phyloP scores from a whole-genome alignment of 2,329 filamentous ascomycete genomes.

The Aspergillus jensenii region DNA sequence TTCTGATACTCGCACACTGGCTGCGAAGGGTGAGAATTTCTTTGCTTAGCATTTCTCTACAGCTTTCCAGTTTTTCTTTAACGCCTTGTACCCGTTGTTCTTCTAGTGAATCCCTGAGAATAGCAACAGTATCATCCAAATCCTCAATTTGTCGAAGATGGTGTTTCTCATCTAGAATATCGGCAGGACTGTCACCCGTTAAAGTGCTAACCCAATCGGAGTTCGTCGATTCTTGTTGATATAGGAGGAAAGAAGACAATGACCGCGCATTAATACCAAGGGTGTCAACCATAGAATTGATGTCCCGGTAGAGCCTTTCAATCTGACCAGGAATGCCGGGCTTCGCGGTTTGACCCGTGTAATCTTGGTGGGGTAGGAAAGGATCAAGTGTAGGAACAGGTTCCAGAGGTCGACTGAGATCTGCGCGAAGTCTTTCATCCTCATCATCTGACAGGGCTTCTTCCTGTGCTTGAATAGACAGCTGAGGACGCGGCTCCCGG shows the following conservation, averaged over 20 bases:
- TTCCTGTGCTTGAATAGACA: conserved; percentile 32
- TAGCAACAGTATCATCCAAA: conserved; percentile 63
- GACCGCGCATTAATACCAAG: conserved; percentile 81
- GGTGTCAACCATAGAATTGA: conserved; percentile 84
- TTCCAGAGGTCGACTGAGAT: conserved; percentile 44
- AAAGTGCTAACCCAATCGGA: conserved; percentile 48
- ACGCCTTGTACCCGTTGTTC: conserved; percentile 68
- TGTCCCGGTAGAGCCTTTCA: conserved; percentile 51
- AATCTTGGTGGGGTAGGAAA: conserved; percentile 51
- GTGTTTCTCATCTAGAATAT: conserved; percentile 73
- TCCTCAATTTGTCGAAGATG: conserved; percentile 73
- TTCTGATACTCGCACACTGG: conserved; percentile 75
- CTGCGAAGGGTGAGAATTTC: conserved; percentile 71
- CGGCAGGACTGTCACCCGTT: conserved; percentile 54
- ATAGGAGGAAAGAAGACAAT: conserved; percentile 56
- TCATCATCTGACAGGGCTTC: conserved; percentile 46
- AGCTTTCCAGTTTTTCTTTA: conserved; percentile 65
- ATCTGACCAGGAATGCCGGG: conserved; percentile 51
- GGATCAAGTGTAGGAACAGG: conserved; percentile 47
- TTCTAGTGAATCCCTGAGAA: conserved; percentile 65
- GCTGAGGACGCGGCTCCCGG: conserved; percentile 29
- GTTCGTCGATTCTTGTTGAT: conserved; percentile 46
- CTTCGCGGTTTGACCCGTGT: conserved; percentile 44
- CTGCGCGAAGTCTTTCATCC: conserved; percentile 47
- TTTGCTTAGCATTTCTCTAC: conserved; percentile 63